phyloP scores from a whole-genome alignment of 2,329 filamentous ascomycete genomes.

The Verticillium longisporum region DNA sequence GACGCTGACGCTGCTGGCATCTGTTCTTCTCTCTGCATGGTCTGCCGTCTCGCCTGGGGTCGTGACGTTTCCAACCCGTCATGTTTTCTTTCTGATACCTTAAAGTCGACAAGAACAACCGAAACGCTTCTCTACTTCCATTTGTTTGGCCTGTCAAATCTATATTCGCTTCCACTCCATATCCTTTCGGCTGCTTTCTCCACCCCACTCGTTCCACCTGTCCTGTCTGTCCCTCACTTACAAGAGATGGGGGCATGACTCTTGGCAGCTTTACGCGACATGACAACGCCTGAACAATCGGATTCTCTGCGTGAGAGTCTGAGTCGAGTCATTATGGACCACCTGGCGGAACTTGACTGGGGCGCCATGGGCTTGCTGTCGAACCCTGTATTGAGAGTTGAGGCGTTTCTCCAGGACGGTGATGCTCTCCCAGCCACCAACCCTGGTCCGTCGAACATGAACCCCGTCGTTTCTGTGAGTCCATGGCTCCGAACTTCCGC shows the following conservation, averaged over 20 bases:
- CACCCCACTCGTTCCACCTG: not conserved
- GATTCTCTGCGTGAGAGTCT: constrained; percentile 9
- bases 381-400: constrained; percentile 11
- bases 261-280: constrained; percentile 1
- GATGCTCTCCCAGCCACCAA: constrained; percentile 1
- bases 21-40: not conserved
- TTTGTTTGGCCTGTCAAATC: not conserved
- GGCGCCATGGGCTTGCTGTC: constrained; percentile 8
- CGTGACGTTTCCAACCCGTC: not conserved
- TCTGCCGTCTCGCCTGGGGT: not conserved
- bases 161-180: not conserved
- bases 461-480: constrained; percentile 11
- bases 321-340: constrained; percentile 11
- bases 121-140: not conserved
- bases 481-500: not conserved
- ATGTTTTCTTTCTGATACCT: not conserved
- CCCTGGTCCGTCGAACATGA: constrained; percentile 4
- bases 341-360: constrained; percentile 11
- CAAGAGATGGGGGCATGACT: not conserved
- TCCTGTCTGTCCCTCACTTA: not conserved
- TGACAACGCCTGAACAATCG: constrained; percentile 11
- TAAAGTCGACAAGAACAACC: not conserved
- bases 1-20: not conserved
- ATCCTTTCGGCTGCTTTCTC: not conserved
- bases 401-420: constrained; percentile 12